Conservation (phyloP, 139 green algal species). For the Chlorella sp. region DNA sequence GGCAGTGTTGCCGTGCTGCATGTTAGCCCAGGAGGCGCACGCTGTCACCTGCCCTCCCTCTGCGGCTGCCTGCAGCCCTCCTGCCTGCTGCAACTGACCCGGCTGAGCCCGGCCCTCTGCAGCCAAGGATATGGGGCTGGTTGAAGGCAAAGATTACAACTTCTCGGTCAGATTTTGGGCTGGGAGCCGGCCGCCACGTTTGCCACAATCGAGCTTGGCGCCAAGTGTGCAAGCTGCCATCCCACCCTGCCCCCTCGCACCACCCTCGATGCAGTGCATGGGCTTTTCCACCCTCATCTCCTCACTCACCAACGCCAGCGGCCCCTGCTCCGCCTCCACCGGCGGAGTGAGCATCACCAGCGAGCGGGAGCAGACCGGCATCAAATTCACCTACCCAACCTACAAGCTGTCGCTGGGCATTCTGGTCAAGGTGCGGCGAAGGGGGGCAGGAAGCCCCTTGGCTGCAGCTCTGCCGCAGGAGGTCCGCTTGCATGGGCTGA, state of each 20-base stretch:
- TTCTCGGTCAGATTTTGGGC: no score
- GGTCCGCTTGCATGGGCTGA: no score
- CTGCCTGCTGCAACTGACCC: no score
- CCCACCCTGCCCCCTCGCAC: no score
- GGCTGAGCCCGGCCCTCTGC: not conserved
- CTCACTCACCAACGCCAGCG: not conserved
- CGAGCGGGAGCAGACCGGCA: not conserved
- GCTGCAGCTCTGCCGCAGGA: no score
- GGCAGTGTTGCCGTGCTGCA: no score
- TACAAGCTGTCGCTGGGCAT: not conserved
- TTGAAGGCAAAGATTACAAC: not conserved
- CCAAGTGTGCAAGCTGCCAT: not conserved
- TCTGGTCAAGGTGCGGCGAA: not conserved
- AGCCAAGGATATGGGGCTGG: not conserved
- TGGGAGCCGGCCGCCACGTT: not conserved
- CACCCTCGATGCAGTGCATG: conserved; percentile 1
- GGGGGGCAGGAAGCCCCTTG: no score
- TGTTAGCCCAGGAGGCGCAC: no score
- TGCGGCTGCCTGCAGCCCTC: no score
- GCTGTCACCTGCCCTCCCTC: no score
- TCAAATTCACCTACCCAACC: conserved; percentile 12
- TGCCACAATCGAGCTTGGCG: not conserved
- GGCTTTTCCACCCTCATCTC: not conserved
- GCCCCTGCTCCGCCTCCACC: conserved; percentile 10
- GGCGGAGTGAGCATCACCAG: conserved; percentile 17